Percentiles rank a stretch among this genome's conserved stretches.
phyloP scores from a whole-genome alignment of 2,329 filamentous ascomycete species.

The Pyrenophora tritici-repentis region DNA sequence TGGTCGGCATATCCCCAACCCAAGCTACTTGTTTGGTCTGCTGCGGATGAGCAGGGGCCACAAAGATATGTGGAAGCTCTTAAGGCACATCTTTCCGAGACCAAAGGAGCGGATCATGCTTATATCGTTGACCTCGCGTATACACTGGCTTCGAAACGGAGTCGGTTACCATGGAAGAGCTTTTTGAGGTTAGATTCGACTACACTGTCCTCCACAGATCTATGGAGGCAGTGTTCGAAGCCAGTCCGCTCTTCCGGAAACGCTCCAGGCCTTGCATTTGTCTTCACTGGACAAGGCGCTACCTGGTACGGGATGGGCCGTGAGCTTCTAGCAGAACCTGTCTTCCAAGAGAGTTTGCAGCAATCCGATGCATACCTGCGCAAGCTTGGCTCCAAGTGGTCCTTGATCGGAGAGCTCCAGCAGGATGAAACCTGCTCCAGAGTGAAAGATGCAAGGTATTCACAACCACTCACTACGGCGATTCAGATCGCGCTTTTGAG shows the following conservation, averaged over 20 bases:
- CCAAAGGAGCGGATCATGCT: background rate
- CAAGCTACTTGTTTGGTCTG: no score
- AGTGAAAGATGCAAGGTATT: conserved; percentile 1
- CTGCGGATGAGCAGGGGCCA: no score
- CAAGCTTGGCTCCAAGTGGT: conserved; percentile 14
- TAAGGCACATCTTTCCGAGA: background rate
- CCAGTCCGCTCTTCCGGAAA: background rate
- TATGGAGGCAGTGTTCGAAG: background rate
- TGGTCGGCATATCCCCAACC: no score
- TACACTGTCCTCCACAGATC: background rate
- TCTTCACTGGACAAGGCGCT: conserved; percentile 40
- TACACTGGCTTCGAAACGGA: background rate
- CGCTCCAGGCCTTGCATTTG: conserved; percentile 1
- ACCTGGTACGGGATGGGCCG: conserved; percentile 29
- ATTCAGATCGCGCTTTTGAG: conserved; percentile 25
- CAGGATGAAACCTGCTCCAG: background rate
- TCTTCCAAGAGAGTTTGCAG: conserved; percentile 12
- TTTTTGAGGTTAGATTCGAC: background rate
- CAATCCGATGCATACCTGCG: conserved; percentile 9
- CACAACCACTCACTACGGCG: conserved; percentile 20
- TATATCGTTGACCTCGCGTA: background rate
- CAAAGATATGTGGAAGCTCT: background rate
- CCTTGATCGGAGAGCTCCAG: background rate
- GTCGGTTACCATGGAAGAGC: background rate
- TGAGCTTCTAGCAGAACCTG: conserved; percentile 14